These are phyloP conservation scores for Ascochyta viciae-villosae DNA, from an alignment of 2,329 filamentous ascomycete species.

Conservation along the genomic window DNA sequence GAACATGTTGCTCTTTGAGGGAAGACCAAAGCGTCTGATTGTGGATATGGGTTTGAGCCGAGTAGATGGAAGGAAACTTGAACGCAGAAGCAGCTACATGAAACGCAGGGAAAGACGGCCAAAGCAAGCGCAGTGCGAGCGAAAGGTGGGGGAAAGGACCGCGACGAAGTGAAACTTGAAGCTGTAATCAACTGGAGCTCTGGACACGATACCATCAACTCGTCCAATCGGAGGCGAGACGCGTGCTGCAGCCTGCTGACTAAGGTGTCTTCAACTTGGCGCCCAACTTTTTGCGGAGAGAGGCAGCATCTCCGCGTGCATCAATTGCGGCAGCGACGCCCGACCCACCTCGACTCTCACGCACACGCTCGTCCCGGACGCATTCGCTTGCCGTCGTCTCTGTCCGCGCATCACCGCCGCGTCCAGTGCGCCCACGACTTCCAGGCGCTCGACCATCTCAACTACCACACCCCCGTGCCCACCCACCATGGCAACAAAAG, in stretches of 20 bases:
- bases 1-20: slow-evolving; percentile 46
- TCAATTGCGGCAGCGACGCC: slow-evolving; percentile 10
- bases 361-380: slow-evolving; percentile 14
- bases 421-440: slow-evolving; percentile 15
- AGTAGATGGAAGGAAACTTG: not conserved
- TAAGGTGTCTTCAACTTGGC: slow-evolving; percentile 21
- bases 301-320: slow-evolving; percentile 16
- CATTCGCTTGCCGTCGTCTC: slow-evolving; percentile 28
- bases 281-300: slow-evolving; percentile 34
- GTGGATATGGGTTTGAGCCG: not conserved
- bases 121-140: slow-evolving; percentile 1
- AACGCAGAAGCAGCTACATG: slow-evolving; percentile 11
- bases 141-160: slow-evolving; percentile 22
- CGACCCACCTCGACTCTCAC: not conserved
- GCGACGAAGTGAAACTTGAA: slow-evolving; percentile 16
- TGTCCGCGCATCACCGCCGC: not conserved
- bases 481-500: slow-evolving; percentile 32
- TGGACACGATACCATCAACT: slow-evolving; percentile 40
- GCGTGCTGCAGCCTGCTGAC: slow-evolving; percentile 15
- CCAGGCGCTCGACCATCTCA: slow-evolving; percentile 16
- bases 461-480: slow-evolving; percentile 14
- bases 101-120: slow-evolving; percentile 23
- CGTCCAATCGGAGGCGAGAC: slow-evolving; percentile 39
- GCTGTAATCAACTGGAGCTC: slow-evolving; percentile 24
- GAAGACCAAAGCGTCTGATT: slow-evolving; percentile 21